phyloP scores from a whole-genome alignment of 129 eudicot genomes.

The Heracleum sosnowskyi region DNA sequence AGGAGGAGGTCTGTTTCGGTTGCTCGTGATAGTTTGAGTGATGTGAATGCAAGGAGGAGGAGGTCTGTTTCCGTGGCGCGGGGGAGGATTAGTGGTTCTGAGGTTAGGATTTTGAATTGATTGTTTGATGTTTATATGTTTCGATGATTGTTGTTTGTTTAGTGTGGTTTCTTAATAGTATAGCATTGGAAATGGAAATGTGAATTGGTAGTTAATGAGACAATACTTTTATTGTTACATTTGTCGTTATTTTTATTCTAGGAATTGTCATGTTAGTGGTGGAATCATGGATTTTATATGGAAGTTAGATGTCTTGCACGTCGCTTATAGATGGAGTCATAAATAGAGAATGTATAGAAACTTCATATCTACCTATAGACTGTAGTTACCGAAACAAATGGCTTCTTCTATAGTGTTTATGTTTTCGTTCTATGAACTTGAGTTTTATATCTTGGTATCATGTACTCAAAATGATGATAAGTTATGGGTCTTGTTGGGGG shows the following conservation, averaged over 20 bases:
- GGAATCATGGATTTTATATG: background rate
- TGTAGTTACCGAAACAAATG: background rate
- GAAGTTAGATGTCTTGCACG: background rate
- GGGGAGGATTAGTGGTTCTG: conserved; percentile 52
- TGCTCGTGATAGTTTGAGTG: conserved; percentile 23
- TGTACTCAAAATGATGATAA: background rate
- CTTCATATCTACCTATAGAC: background rate
- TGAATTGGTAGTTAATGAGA: background rate
- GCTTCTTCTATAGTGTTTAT: background rate
- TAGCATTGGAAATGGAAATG: background rate
- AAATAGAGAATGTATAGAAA: background rate
- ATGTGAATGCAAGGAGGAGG: conserved; percentile 53
- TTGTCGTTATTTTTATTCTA: background rate
- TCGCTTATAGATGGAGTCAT: background rate
- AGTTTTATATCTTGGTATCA: background rate
- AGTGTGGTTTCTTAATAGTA: background rate
- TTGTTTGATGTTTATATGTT: background rate
- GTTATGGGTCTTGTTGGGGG: background rate
- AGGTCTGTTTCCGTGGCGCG: conserved; percentile 75
- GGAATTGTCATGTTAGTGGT: background rate
- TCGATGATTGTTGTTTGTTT: background rate
- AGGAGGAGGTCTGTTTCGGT: conserved; percentile 82
- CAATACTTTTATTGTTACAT: background rate
- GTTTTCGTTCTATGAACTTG: background rate
- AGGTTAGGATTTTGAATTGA: conserved; percentile 28